A percentile compares a stretch with the other conserved stretches of the same genome.
These are phyloP conservation scores for Cyberlindnera maclurae DNA, from an alignment of 805 yeast species.

Conservation along the genomic window DNA sequence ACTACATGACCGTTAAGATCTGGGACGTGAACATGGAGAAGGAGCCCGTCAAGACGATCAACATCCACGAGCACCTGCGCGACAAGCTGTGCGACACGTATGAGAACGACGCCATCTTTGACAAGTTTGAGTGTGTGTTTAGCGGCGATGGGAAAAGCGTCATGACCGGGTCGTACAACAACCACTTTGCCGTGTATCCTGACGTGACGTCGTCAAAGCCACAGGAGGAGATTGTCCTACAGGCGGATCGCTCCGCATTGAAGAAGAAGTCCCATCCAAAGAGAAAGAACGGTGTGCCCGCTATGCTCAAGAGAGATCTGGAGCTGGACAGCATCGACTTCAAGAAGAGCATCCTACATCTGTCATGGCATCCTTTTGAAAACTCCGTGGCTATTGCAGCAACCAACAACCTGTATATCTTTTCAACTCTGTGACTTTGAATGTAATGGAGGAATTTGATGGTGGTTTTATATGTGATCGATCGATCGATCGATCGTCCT, in stretches of 20 bases:
- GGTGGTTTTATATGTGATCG: too few relatives aligned
- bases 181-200: slow-evolving; percentile 95
- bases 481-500: too few relatives aligned
- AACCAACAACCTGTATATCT: slow-evolving; percentile 85
- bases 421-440: slow-evolving; percentile 53
- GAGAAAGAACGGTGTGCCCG: slow-evolving; percentile 28
- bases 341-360: slow-evolving; percentile 87
- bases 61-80: slow-evolving; percentile 91
- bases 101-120: slow-evolving; percentile 97
- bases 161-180: slow-evolving; percentile 96
- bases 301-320: slow-evolving; percentile 38
- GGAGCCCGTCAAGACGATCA: slow-evolving; percentile 88
- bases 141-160: slow-evolving; percentile 87
- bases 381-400: slow-evolving; percentile 97
- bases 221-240: slow-evolving; percentile 64
- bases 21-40: slow-evolving; percentile 99
- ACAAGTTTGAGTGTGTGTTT: slow-evolving; percentile 94
- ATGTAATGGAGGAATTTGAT: neutral
- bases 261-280: slow-evolving; percentile 55
- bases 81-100: slow-evolving; percentile 94
- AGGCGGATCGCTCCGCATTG: slow-evolving; percentile 97
- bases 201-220: slow-evolving; percentile 46
- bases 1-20: slow-evolving; percentile 92
- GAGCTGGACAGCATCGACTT: slow-evolving; percentile 72
- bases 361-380: slow-evolving; percentile 98